Base-by-base conservation (phyloP, 140 eudicot genomes). In the Cichorium intybus region DNA sequence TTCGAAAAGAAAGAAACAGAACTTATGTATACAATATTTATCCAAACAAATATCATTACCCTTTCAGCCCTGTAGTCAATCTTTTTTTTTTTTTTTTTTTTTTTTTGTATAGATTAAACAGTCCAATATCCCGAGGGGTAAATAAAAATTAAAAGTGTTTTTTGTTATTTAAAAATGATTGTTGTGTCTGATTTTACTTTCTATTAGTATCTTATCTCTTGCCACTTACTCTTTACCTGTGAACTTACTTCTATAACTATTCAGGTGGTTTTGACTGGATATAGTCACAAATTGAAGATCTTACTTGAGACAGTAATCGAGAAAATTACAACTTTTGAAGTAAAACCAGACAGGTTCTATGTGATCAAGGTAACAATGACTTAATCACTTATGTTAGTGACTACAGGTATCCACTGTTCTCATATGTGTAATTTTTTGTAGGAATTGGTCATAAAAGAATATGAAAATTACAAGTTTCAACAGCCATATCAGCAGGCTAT, bases 401-500 rank as follows among this genome's bases (percentile, higher is more conserved):
- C 46, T 35, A 24, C 28, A 10, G 14, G 20, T 4, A 63, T 34
- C 24, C 22, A 26, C 62, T 62, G 24, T 24, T 54, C 48, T 48
- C 33, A 23, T 57, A 23, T 60, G 33, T 46, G n/a, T 56, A 24
- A 24, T 14, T 9, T 8, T 45, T 74, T 33, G 27, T 73, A 88
- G 99, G 97, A 93, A 75, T 55, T 85, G 67, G 73, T 93, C 16
- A 60, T 73, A 35, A 88, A 93, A 77, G 83, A 93, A 48, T 80
- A 79, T 70, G 90, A 88, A 60, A 93, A 93, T 69, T 56, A 62
- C 76, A 88, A 88, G 81, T 93, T 88, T 68, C 97, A 88, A 82
- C 97, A 93, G 70, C 99, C 99, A 23, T 86, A 93, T 65, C 86
- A 93, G 76, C 97, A 85, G 70, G 99, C 97, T 10, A 81, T 88